Conservation (phyloP, 192 early-diverging fungal genomes). For the Backusella liffmaniae region DNA sequence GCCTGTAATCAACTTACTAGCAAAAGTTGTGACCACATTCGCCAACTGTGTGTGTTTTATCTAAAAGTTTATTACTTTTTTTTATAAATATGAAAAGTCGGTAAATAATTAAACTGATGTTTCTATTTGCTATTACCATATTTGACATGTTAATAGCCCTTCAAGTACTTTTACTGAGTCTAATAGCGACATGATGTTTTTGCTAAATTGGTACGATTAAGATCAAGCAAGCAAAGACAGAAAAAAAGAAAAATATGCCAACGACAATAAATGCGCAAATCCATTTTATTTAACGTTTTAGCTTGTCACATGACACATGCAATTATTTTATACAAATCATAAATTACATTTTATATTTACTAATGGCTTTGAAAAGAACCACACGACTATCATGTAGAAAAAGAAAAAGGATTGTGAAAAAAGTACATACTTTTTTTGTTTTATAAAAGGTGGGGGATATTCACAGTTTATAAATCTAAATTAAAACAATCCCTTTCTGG, state of each 20-base stretch:
- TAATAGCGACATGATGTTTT: background rate
- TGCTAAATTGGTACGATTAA: background rate
- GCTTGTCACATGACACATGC: background rate
- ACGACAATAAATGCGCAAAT: background rate
- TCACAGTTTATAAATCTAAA: background rate
- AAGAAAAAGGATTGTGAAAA: no score
- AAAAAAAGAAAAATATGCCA: background rate
- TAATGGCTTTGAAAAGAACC: no score
- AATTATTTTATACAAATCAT: no score
- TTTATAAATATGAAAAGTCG: background rate
- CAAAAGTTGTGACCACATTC: slow-evolving; percentile 7
- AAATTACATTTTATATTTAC: no score
- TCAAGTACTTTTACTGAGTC: background rate
- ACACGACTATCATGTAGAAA: no score
- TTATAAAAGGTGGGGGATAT: background rate
- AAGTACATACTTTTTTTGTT: no score
- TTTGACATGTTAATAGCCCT: background rate
- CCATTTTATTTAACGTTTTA: no score
- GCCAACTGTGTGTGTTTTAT: background rate
- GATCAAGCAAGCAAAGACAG: background rate
- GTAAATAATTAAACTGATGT: background rate
- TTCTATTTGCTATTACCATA: background rate
- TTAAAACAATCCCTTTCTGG: slow-evolving; percentile 10
- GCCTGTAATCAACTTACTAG: background rate
- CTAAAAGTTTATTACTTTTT: background rate